phyloP scores from a whole-genome alignment of 1,284 basidiomycete species.

The Vanrija sp. region DNA sequence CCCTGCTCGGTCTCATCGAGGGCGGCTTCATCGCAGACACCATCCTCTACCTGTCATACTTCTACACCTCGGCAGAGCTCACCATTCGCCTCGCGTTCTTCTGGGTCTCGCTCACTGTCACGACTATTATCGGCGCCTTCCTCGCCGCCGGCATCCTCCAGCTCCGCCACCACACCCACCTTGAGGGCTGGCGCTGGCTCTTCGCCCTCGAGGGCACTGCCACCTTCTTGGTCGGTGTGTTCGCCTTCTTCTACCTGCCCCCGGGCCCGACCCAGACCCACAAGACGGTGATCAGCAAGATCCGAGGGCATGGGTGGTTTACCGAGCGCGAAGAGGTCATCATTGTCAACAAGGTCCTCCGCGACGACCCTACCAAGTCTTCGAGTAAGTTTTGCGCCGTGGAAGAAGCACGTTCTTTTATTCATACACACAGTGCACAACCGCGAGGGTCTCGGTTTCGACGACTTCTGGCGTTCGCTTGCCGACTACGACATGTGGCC shows the following conservation, averaged over 20 bases:
- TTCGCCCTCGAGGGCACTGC: conserved; percentile 39
- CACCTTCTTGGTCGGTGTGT: conserved; percentile 40
- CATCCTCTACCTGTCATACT: conserved; percentile 49
- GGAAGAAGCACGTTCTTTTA: too few species aligned
- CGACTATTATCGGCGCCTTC: conserved; percentile 36
- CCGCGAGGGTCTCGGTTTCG: conserved; percentile 42
- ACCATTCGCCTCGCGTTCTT: conserved; percentile 46
- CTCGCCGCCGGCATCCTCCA: conserved; percentile 42
- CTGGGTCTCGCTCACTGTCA: conserved; percentile 34
- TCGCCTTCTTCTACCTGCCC: conserved; percentile 40
- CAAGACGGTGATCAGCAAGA: conserved; percentile 12
- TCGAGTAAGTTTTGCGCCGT: not conserved
- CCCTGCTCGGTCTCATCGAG: conserved; percentile 40
- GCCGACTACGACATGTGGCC: conserved; percentile 49
- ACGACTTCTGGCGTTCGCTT: conserved; percentile 30
- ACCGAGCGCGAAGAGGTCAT: conserved; percentile 50
- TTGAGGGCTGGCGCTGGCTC: conserved; percentile 42
- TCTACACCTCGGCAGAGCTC: conserved; percentile 37
- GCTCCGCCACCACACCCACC: conserved; percentile 33
- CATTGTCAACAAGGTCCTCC: conserved; percentile 50
- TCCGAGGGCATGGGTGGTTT: conserved; percentile 46
- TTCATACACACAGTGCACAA: conserved; percentile 48
- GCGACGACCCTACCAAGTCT: conserved; percentile 51
- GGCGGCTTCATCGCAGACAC: conserved; percentile 49
- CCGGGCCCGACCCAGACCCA: conserved; percentile 45